Evolutionary conservation across 73 alveolate genomes (phyloP).

Genomic region (Stentor coeruleus): DNA sequence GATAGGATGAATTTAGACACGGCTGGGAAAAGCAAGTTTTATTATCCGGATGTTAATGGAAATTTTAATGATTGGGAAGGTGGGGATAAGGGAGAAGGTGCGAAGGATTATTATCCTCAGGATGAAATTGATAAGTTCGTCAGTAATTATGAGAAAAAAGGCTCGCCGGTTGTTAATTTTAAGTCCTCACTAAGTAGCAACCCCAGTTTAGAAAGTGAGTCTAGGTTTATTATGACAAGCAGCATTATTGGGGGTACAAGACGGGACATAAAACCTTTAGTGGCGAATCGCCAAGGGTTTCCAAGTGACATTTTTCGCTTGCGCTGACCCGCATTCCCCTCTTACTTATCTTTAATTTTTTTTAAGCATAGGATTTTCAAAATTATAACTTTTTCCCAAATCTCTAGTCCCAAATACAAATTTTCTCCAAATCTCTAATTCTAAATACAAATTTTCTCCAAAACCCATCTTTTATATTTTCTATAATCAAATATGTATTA

Average conservation of each 20-base stretch:
- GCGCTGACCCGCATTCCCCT: too few relatives aligned
- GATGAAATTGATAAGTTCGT: neutral
- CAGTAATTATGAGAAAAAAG: neutral
- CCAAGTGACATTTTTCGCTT: neutral
- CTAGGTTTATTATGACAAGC: too few relatives aligned
- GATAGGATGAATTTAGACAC: slow-evolving; percentile 5
- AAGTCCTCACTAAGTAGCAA: neutral
- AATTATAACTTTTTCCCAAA: too few relatives aligned
- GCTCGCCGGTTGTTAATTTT: neutral
- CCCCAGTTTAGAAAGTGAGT: neutral
- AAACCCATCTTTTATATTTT: too few relatives aligned
- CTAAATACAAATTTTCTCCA: too few relatives aligned
- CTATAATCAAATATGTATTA: too few relatives aligned
- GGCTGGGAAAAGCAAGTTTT: slow-evolving; percentile 15
- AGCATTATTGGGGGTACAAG: neutral
- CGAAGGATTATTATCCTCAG: too few relatives aligned
- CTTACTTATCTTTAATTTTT: too few relatives aligned
- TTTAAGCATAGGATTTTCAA: too few relatives aligned
- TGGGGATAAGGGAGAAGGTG: too few relatives aligned
- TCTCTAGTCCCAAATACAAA: too few relatives aligned
- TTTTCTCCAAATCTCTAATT: too few relatives aligned
- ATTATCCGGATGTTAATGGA: slow-evolving; percentile 7
- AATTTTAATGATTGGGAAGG: neutral
- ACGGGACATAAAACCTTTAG: neutral
- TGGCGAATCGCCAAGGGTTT: neutral